Conservation (phyloP, 2,329 filamentous ascomycete species). For the Huntiella savannae region DNA sequence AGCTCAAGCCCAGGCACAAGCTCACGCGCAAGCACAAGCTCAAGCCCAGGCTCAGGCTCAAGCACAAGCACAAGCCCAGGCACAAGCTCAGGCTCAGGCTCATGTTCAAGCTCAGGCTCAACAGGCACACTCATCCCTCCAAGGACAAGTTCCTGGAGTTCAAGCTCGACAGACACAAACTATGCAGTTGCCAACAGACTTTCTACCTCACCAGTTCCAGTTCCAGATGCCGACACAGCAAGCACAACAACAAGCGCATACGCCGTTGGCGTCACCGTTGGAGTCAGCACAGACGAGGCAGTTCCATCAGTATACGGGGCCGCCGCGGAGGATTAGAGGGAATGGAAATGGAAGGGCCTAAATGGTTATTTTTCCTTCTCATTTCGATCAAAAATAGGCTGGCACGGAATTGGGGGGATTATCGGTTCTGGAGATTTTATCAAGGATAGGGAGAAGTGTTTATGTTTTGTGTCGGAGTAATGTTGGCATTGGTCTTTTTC, state of each 20-base stretch:
- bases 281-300: conserved; percentile 4
- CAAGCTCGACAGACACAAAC: conserved; percentile 1
- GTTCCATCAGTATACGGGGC: conserved; percentile 8
- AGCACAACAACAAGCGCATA: too few species aligned
- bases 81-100: conserved; percentile 9
- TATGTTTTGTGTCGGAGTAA: not conserved
- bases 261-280: not conserved
- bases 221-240: conserved; percentile 4
- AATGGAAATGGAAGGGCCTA: not conserved
- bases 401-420: too few species aligned
- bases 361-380: too few species aligned
- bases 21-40: conserved; percentile 2
- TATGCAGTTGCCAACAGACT: conserved; percentile 5
- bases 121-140: conserved; percentile 4
- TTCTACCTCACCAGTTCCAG: conserved; percentile 10
- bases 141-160: not conserved
- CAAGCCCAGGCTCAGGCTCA: conserved; percentile 2
- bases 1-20: conserved; percentile 1
- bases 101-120: conserved; percentile 16
- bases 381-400: too few species aligned
- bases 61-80: conserved; percentile 3
- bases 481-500: not conserved
- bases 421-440: not conserved
- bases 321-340: conserved; percentile 1
- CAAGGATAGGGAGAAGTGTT: not conserved